A percentile compares a stretch with the other conserved stretches of the same genome.
phyloP scores from a whole-genome alignment of 1,139 yeast genomes.

The Eremothecium cymbalariae region DNA sequence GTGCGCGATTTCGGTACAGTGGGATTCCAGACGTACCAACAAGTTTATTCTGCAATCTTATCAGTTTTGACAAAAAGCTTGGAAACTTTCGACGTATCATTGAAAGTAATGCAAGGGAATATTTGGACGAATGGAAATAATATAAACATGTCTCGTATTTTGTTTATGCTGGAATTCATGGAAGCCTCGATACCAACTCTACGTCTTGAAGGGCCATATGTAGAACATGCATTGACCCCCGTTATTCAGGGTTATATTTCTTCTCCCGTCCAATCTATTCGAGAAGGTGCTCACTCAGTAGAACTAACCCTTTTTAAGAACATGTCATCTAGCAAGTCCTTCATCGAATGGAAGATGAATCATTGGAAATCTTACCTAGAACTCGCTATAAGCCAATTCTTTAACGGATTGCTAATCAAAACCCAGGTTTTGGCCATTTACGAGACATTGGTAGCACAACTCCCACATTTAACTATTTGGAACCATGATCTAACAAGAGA shows the following conservation, averaged over 20 bases:
- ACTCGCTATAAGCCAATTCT: slow-evolving; percentile 16
- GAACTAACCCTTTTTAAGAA: slow-evolving; percentile 17
- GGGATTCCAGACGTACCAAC: slow-evolving; percentile 26
- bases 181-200: slow-evolving; percentile 15
- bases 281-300: slow-evolving; percentile 24
- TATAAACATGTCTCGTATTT: slow-evolving; percentile 18
- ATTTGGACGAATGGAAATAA: slow-evolving; percentile 15
- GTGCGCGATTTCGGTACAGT: slow-evolving; percentile 23
- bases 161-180: slow-evolving; percentile 22
- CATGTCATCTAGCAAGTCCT: slow-evolving; percentile 3
- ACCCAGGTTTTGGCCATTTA: slow-evolving; percentile 19
- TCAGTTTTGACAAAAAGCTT: slow-evolving; percentile 5
- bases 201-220: slow-evolving; percentile 8
- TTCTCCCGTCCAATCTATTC: slow-evolving; percentile 13
- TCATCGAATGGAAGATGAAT: slow-evolving; percentile 21
- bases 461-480: slow-evolving; percentile 11
- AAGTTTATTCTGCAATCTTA: slow-evolving; percentile 7
- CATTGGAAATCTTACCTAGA: slow-evolving; percentile 15
- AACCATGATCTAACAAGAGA: slow-evolving; percentile 17
- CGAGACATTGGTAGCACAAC: slow-evolving; percentile 13
- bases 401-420: slow-evolving; percentile 12
- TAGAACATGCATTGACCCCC: slow-evolving; percentile 14
- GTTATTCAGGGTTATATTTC: slow-evolving; percentile 11
- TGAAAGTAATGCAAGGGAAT: slow-evolving; percentile 14
- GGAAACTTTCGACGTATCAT: slow-evolving; percentile 3